Base-by-base conservation (phyloP, 2,329 filamentous ascomycete genomes). In the Sclerotinia sclerotiorum region DNA sequence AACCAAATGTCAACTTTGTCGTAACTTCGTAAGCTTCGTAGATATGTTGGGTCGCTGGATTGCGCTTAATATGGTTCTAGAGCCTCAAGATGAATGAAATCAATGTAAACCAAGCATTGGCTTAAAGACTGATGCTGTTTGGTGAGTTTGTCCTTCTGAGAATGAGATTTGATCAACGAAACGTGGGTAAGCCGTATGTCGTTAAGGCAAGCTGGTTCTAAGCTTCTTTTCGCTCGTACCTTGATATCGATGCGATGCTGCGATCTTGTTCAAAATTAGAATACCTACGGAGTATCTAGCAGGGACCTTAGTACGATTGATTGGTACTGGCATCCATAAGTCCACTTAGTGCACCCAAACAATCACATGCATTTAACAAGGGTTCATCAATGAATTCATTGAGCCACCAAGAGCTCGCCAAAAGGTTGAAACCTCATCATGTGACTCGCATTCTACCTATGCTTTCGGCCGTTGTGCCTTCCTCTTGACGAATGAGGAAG, bases 291-390 rank as follows among this genome's bases (percentile, higher is more conserved):
- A 42, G 39, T 15, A 42, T 42, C 39, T 17, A 42, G 39, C 11
- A 39, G 35, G 32, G 6, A 32, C 32, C 32, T 32, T 32, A 32
- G 32, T 39, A 39, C 35, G 35, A 39, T 39, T 15, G 39, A 42
- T 42, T 42, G 54, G 54, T n/a, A 65, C 63, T 44, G 49, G n/a
- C 39, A n/a, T 65, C 54, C 63, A 55, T 65, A 67, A 60, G 55
- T 55, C 55, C 51, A 67, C 54, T 60, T 62, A 46, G 60, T 63
- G 60, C 60, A 63, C 15, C 58, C 21, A 62, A 62, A 39, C 46
- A 62, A 62, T 62, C 58, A 49, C 58, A 62, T 62, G 58, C 58
- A 49, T 62, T 61, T 49, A 10, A 32, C 58, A 61, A 61, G 27
- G 58, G 58, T 35, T 15, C n/a, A 19, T 56, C 19, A 21, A 56